A percentile compares a stretch with the other conserved stretches of the same genome.
Evolutionary conservation across 805 yeast species (phyloP).

Genomic region (Candida sphagnicola): DNA sequence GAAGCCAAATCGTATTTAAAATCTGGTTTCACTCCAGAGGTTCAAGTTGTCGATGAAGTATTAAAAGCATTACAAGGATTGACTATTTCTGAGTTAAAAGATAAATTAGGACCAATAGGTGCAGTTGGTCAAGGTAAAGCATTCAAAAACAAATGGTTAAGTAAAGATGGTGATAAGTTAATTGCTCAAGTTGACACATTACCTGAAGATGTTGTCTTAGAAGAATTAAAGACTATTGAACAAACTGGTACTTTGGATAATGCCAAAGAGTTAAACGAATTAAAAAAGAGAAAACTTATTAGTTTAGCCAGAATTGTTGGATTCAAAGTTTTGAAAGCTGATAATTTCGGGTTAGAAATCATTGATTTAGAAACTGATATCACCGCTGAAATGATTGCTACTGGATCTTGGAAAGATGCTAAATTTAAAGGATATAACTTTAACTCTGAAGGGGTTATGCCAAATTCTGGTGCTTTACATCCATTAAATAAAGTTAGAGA

Average conservation of each 20-base stretch:
- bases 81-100: conserved; percentile 69
- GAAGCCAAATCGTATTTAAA: conserved; percentile 80
- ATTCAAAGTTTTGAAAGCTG: conserved; percentile 73
- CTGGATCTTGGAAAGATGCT: conserved; percentile 78
- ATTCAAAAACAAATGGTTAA: conserved; percentile 95
- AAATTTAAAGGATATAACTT: conserved; percentile 94
- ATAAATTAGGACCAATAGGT: conserved; percentile 78
- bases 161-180: conserved; percentile 79
- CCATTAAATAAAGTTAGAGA: conserved; percentile 96
- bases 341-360: conserved; percentile 78
- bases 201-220: conserved; percentile 67
- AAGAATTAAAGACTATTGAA: conserved; percentile 55
- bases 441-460: conserved; percentile 87
- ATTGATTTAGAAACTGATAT: conserved; percentile 86
- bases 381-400: conserved; percentile 85
- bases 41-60: conserved; percentile 71
- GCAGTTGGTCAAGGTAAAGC: conserved; percentile 96
- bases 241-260: conserved; percentile 53
- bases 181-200: conserved; percentile 53
- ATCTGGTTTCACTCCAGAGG: conserved; percentile 83
- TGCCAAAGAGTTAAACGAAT: conserved; percentile 69
- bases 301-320: conserved; percentile 68
- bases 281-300: conserved; percentile 91
- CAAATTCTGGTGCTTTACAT: conserved; percentile 90
- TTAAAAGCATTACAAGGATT: conserved; percentile 72